A percentile compares a stretch with the other conserved stretches of the same genome.
phyloP scores from a whole-genome alignment of 345 rosid genomes.

The Aquilaria sinensis region DNA sequence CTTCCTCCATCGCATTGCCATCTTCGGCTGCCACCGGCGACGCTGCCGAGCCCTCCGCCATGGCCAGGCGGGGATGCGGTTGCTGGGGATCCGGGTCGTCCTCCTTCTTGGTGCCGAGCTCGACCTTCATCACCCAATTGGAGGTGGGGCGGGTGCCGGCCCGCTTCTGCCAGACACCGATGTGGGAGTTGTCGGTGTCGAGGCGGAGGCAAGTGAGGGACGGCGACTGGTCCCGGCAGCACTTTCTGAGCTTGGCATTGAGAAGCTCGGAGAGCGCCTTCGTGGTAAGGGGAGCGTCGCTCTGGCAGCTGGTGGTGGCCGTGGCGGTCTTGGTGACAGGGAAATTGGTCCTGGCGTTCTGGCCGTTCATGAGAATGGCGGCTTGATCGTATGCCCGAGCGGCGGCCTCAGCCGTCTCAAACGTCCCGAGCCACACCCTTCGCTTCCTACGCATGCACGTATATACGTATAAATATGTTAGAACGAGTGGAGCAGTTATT shows the following conservation, averaged over 20 bases:
- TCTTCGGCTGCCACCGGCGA: constrained; percentile 10
- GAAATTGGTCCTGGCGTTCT: constrained; percentile 67
- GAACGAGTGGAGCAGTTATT: background rate
- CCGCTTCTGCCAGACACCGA: constrained; percentile 75
- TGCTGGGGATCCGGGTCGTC: constrained; percentile 6
- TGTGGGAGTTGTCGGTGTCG: constrained; percentile 56
- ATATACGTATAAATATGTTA: background rate
- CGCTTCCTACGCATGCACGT: constrained; percentile 39
- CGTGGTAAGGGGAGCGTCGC: constrained; percentile 22
- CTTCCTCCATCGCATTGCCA: constrained; percentile 30
- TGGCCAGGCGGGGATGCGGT: background rate
- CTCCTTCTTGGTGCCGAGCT: constrained; percentile 35
- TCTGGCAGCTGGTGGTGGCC: background rate
- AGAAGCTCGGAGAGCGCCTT: constrained; percentile 45
- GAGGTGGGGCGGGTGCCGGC: constrained; percentile 48
- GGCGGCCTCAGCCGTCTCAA: constrained; percentile 73
- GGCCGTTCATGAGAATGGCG: constrained; percentile 62
- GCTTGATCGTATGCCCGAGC: constrained; percentile 75
- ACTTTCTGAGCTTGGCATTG: constrained; percentile 47
- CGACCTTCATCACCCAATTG: constrained; percentile 68
- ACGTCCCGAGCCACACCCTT: constrained; percentile 83
- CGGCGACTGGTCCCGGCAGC: constrained; percentile 50
- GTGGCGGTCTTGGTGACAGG: constrained; percentile 19
- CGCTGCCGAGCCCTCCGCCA: constrained; percentile 9
- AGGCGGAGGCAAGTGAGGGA: constrained; percentile 69